A percentile compares a stretch with the other conserved stretches of the same genome.
Evolutionary conservation across 257 asterid genomes (phyloP).

Genomic region (Ligustrum vulgare): DNA sequence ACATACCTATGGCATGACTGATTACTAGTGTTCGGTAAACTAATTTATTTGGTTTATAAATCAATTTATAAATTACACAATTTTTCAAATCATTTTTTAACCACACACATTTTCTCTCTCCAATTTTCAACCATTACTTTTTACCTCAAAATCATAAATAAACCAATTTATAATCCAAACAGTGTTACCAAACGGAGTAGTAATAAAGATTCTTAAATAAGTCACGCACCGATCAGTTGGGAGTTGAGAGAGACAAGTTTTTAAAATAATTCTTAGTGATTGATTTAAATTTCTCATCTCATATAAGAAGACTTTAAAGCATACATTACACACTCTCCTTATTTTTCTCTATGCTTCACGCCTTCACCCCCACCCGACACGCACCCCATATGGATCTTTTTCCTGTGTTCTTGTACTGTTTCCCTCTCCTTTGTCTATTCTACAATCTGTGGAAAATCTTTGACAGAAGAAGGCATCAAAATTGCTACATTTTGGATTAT

Average conservation of each 20-base stretch:
- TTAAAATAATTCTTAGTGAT: slow-evolving; percentile 15
- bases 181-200: too few relatives aligned
- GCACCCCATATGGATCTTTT: slow-evolving; percentile 43
- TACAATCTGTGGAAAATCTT: slow-evolving; percentile 29
- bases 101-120: too few relatives aligned
- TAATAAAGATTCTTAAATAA: slow-evolving; percentile 12
- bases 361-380: too few relatives aligned
- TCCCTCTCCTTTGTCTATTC: slow-evolving; percentile 46
- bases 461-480: slow-evolving; percentile 35
- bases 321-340: background rate
- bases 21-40: too few relatives aligned
- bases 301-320: slow-evolving; percentile 7
- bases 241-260: slow-evolving; percentile 45
- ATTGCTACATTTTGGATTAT: slow-evolving; percentile 74
- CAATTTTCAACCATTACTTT: too few relatives aligned
- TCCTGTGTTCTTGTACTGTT: slow-evolving; percentile 25
- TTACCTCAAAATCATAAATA: too few relatives aligned
- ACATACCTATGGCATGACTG: slow-evolving; percentile 18
- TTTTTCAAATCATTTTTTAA: too few relatives aligned
- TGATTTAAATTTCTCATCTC: slow-evolving; percentile 17
- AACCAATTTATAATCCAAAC: too few relatives aligned
- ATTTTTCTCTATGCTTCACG: too few relatives aligned
- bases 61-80: too few relatives aligned
- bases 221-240: slow-evolving; percentile 48
- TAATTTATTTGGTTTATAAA: too few relatives aligned